Conservation (phyloP, 352 stramenopile genomes). For the Blastocystis sp. region DNA sequence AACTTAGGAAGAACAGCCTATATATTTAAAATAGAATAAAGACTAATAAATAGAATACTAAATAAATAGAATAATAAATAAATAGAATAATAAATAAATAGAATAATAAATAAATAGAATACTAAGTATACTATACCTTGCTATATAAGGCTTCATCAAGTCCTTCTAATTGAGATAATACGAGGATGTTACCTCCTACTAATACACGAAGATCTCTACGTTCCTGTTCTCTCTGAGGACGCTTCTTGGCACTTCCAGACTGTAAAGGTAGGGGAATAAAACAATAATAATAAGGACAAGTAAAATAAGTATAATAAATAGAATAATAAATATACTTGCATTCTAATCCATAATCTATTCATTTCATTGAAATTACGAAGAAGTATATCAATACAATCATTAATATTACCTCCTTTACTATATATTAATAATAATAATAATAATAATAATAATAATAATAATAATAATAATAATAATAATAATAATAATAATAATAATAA, state of each 20-base stretch:
- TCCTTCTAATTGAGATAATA: constrained; percentile 77
- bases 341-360: constrained; percentile 95
- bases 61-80: too few relatives aligned
- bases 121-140: constrained; percentile 41
- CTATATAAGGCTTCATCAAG: constrained; percentile 68
- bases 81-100: too few relatives aligned
- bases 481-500: too few relatives aligned
- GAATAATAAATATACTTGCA: too few relatives aligned
- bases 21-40: too few relatives aligned
- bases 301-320: too few relatives aligned
- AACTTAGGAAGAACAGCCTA: constrained; percentile 60
- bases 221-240: constrained; percentile 56
- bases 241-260: constrained; percentile 53
- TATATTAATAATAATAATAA: background rate
- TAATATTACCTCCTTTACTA: constrained; percentile 46
- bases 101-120: background rate
- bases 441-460: too few relatives aligned
- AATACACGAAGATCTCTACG: constrained; percentile 80
- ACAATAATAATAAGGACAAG: too few relatives aligned
- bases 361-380: constrained; percentile 86
- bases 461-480: too few relatives aligned
- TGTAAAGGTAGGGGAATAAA: too few relatives aligned
- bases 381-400: constrained; percentile 79
- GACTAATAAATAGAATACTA: too few relatives aligned
- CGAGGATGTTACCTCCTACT: constrained; percentile 84